These are phyloP conservation scores for Zygoascus flipseniorum DNA, from an alignment of 805 yeast genomes.

Conservation along the genomic window DNA sequence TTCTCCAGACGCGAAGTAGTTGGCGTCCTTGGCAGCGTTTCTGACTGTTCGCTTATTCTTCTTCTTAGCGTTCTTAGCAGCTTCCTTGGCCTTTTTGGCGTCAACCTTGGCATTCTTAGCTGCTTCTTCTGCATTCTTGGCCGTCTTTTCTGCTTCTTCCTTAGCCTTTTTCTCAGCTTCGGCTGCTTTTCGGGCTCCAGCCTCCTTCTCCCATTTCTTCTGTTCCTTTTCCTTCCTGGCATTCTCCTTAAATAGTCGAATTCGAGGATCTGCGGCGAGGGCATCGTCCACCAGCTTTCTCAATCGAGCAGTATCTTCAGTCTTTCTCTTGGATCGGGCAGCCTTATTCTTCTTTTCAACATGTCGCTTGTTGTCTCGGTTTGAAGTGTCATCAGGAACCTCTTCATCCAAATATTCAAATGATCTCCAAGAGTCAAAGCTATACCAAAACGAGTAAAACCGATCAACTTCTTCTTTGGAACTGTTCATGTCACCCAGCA, in stretches of 20 bases:
- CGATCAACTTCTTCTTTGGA: constrained; percentile 74
- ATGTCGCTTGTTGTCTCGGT: constrained; percentile 99
- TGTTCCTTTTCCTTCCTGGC: constrained; percentile 93
- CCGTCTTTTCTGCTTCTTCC: constrained; percentile 80
- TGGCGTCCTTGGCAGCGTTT: constrained; percentile 70
- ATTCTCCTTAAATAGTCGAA: constrained; percentile 83
- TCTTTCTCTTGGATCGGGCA: constrained; percentile 94
- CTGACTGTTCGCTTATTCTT: constrained; percentile 89
- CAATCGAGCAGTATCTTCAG: constrained; percentile 89
- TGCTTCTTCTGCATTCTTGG: constrained; percentile 63
- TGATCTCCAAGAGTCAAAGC: constrained; percentile 96
- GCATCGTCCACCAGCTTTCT: constrained; percentile 84
- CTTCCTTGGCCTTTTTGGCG: constrained; percentile 93
- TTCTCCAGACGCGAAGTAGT: constrained; percentile 68
- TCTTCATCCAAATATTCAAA: constrained; percentile 98
- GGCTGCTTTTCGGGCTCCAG: constrained; percentile 94
- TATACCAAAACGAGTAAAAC: constrained; percentile 88
- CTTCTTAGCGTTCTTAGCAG: constrained; percentile 84
- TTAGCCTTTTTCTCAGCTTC: constrained; percentile 80
- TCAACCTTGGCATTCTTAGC: constrained; percentile 59
- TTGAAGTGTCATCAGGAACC: constrained; percentile 97
- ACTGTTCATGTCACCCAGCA: constrained; percentile 59
- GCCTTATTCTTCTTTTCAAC: constrained; percentile 96
- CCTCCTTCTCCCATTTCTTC: constrained; percentile 96
- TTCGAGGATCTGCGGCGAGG: constrained; percentile 86